Percentiles rank a stretch among this genome's conserved stretches.
Evolutionary conservation across 208 protist genomes (phyloP).

Genomic region (Leishmania arabica): DNA sequence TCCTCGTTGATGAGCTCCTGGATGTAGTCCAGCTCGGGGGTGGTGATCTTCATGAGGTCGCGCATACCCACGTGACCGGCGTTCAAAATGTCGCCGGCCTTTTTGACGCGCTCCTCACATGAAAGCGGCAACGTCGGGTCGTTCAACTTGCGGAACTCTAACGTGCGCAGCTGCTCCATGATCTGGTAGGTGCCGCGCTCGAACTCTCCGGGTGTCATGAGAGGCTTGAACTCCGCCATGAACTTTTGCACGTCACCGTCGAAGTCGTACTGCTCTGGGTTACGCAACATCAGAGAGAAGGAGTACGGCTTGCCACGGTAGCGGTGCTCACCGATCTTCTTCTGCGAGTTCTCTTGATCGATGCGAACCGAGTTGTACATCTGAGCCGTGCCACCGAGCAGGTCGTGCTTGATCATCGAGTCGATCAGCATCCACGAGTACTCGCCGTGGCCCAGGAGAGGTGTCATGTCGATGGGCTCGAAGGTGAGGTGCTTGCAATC

Average conservation of each 20-base stretch:
- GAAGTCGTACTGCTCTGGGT: conserved; percentile 47
- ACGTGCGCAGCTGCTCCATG: conserved; percentile 68
- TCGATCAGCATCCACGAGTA: conserved; percentile 74
- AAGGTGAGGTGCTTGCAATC: conserved; percentile 80
- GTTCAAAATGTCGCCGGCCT: conserved; percentile 63
- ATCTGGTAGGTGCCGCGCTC: conserved; percentile 72
- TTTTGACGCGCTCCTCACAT: conserved; percentile 48
- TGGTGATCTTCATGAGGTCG: conserved; percentile 76
- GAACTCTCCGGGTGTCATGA: conserved; percentile 58
- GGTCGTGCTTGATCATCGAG: conserved; percentile 77
- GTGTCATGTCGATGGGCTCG: conserved; percentile 49
- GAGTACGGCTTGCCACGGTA: conserved; percentile 58
- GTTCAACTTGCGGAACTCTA: conserved; percentile 59
- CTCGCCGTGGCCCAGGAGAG: conserved; percentile 49
- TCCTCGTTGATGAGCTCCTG: conserved; percentile 62
- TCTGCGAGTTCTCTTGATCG: conserved; percentile 69
- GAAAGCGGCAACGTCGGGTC: conserved; percentile 32
- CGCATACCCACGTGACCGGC: conserved; percentile 69
- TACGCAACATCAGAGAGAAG: conserved; percentile 65
- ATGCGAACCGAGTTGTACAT: conserved; percentile 72
- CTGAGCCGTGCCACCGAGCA: conserved; percentile 47
- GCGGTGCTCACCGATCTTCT: conserved; percentile 58
- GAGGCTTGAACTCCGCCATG: conserved; percentile 45
- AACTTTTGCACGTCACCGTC: conserved; percentile 57
- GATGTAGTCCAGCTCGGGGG: conserved; percentile 81